Conservation (phyloP, 129 eudicot species). For the Flaveria ramosissima region DNA sequence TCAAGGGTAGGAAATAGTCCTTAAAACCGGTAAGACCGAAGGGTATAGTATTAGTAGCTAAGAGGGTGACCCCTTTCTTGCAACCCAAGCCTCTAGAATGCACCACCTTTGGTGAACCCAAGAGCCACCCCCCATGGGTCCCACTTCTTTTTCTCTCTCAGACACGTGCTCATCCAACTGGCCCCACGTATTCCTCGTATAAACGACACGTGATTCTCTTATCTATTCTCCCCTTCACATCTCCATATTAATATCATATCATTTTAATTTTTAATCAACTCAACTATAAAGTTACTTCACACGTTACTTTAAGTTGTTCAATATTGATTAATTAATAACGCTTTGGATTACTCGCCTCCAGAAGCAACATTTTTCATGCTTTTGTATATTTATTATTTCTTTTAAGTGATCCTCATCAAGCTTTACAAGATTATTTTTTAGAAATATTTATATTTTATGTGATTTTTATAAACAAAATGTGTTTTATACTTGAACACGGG, state of each 20-base stretch:
- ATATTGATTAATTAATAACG: too few species aligned
- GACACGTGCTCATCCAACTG: conserved; percentile 26
- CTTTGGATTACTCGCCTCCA: too few species aligned
- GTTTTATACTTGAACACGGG: too few species aligned
- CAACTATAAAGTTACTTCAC: not conserved
- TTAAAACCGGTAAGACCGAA: not conserved
- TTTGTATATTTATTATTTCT: too few species aligned
- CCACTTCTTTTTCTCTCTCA: conserved; percentile 6
- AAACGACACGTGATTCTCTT: conserved; percentile 26
- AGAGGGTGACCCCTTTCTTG: conserved; percentile 27
- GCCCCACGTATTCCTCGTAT: conserved; percentile 19
- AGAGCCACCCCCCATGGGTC: conserved; percentile 19
- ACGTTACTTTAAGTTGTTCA: not conserved
- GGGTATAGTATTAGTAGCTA: not conserved
- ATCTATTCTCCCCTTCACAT: conserved; percentile 31
- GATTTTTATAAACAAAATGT: too few species aligned
- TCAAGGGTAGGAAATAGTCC: not conserved
- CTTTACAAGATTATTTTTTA: too few species aligned
- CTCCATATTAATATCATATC: not conserved
- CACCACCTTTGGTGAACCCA: conserved; percentile 35
- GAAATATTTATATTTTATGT: too few species aligned
- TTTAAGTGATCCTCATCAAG: too few species aligned
- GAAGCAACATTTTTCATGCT: too few species aligned
- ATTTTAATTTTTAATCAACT: not conserved
- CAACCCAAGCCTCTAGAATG: conserved; percentile 15